Conservation (phyloP, 2,329 filamentous ascomycete genomes). For the Rugonectria rugulosa region DNA sequence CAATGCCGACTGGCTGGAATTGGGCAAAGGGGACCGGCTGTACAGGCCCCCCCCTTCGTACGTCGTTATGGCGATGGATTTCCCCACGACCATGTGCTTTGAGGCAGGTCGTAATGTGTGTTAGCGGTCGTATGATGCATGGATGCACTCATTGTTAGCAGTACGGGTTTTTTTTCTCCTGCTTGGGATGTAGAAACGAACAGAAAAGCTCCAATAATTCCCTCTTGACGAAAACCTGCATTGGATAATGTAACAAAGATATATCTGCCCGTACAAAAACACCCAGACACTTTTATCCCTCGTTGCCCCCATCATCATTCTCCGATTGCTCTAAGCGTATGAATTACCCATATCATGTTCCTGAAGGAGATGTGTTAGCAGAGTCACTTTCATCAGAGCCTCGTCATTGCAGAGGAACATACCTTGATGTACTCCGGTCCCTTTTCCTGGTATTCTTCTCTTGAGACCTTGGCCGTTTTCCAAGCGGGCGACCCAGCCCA, state of each 20-base stretch:
- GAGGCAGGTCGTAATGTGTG: constrained; percentile 1
- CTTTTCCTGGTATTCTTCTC: constrained; percentile 89
- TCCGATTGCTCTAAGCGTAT: constrained; percentile 49
- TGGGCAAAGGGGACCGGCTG: no score
- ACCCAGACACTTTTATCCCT: constrained; percentile 34
- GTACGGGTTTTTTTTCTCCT: constrained; percentile 1
- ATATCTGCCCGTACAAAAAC: constrained; percentile 32
- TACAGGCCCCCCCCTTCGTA: no score
- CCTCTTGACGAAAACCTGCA: constrained; percentile 27
- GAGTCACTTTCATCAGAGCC: background rate
- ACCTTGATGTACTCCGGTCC: constrained; percentile 93
- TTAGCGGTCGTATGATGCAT: constrained; percentile 3
- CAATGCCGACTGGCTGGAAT: constrained; percentile 16
- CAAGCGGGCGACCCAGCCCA: constrained; percentile 75
- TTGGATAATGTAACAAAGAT: constrained; percentile 8
- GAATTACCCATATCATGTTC: constrained; percentile 74
- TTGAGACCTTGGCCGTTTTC: constrained; percentile 72
- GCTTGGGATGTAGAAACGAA: constrained; percentile 19
- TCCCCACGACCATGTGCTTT: background rate
- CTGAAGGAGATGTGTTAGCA: constrained; percentile 47
- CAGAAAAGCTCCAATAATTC: constrained; percentile 15
- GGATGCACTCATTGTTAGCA: background rate
- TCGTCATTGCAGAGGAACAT: constrained; percentile 35
- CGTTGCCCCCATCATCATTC: constrained; percentile 8
- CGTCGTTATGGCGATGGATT: background rate